Evolutionary conservation across 352 stramenopile species (phyloP).

Genomic region (Globisporangium heterothallicum): DNA sequence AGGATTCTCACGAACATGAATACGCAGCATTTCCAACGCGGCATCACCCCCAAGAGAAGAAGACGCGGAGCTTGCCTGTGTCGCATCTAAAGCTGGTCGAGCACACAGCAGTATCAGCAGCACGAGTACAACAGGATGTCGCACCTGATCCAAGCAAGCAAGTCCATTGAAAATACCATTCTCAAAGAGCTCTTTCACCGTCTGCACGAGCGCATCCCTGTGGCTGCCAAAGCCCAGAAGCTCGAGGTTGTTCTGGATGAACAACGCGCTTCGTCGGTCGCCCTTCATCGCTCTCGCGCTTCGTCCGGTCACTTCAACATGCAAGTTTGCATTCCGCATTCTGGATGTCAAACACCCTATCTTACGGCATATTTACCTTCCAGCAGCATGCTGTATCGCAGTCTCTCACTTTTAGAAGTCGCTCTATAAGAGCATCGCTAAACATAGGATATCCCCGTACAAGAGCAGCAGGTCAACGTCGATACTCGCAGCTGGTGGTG

Average conservation of each 20-base stretch:
- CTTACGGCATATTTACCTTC: neutral
- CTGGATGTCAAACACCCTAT: neutral
- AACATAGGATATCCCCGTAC: neutral
- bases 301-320: neutral
- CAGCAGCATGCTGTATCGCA: conserved; percentile 1
- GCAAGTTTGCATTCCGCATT: neutral
- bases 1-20: conserved; percentile 30
- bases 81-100: conserved; percentile 71
- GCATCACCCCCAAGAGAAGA: conserved; percentile 17
- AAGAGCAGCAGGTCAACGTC: conserved; percentile 4
- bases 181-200: conserved; percentile 79
- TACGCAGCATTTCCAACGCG: conserved; percentile 34
- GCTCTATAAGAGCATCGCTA: conserved; percentile 3
- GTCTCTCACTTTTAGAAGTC: too few species aligned
- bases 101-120: neutral
- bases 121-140: neutral
- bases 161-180: conserved; percentile 35
- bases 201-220: conserved; percentile 60
- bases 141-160: neutral
- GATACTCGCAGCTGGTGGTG: conserved; percentile 9
- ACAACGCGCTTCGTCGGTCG: conserved; percentile 31
- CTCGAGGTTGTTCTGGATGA: conserved; percentile 64
- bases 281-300: conserved; percentile 7
- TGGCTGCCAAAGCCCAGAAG: conserved; percentile 64
- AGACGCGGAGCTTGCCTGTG: conserved; percentile 13